Percentiles rank a stretch among this genome's conserved stretches.
phyloP scores from a whole-genome alignment of 2,329 filamentous ascomycete genomes.

The Curvularia sp. region DNA sequence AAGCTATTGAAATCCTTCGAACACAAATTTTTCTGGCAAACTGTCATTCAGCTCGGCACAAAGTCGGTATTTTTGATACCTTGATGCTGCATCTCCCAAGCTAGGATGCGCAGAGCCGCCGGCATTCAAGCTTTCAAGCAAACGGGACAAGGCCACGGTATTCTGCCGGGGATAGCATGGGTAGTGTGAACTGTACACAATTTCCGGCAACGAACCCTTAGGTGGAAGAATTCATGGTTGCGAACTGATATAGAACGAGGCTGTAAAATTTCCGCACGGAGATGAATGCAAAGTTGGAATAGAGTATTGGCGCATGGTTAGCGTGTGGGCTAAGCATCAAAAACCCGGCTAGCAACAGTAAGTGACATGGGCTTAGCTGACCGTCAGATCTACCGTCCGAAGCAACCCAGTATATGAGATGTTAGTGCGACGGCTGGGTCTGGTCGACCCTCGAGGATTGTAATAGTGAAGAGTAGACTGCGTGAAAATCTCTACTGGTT shows the following conservation, averaged over 20 bases:
- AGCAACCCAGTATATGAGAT: slow-evolving; percentile 24
- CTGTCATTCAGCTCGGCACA: slow-evolving; percentile 1
- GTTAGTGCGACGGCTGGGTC: slow-evolving; percentile 9
- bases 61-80: not conserved
- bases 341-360: slow-evolving; percentile 19
- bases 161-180: slow-evolving; percentile 25
- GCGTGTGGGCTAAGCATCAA: slow-evolving; percentile 31
- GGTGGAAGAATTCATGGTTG: slow-evolving; percentile 17
- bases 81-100: not conserved
- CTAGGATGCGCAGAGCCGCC: slow-evolving; percentile 26
- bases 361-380: slow-evolving; percentile 19
- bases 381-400: slow-evolving; percentile 29
- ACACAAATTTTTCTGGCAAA: not conserved
- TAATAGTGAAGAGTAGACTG: slow-evolving; percentile 21
- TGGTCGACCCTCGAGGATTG: slow-evolving; percentile 17
- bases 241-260: slow-evolving; percentile 24
- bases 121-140: slow-evolving; percentile 26
- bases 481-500: slow-evolving; percentile 39
- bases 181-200: slow-evolving; percentile 28
- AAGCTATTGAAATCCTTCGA: slow-evolving; percentile 12
- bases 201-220: slow-evolving; percentile 18
- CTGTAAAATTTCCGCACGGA: slow-evolving; percentile 29
- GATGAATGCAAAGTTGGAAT: slow-evolving; percentile 41
- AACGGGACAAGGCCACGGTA: slow-evolving; percentile 13
- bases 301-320: slow-evolving; percentile 41